phyloP scores from a whole-genome alignment of 352 stramenopile genomes.

The Blastocystis sp. region DNA sequence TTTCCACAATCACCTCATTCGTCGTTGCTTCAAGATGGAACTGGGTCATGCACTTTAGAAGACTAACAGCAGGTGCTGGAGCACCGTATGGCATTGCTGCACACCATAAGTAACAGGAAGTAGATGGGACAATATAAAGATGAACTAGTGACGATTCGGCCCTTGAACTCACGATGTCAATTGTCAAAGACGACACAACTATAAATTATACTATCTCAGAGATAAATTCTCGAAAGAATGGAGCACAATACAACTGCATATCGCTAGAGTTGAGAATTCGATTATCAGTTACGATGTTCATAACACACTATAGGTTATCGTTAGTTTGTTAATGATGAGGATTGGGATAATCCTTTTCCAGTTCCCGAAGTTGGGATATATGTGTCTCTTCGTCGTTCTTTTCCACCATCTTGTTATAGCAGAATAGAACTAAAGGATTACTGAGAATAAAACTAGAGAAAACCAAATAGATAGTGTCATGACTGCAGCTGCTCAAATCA shows the following conservation, averaged over 20 bases:
- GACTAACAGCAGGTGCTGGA: background rate
- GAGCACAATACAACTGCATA: background rate
- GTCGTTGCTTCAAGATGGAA: slow-evolving; percentile 4
- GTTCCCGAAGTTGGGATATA: too few relatives aligned
- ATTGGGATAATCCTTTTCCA: too few relatives aligned
- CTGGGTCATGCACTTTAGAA: slow-evolving; percentile 44
- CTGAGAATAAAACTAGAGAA: too few relatives aligned
- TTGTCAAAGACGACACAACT: slow-evolving; percentile 14
- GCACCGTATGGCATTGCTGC: slow-evolving; percentile 3
- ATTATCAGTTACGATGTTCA: too few relatives aligned
- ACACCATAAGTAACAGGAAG: slow-evolving; percentile 33
- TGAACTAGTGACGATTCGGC: slow-evolving; percentile 30
- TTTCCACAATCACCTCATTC: slow-evolving; percentile 43
- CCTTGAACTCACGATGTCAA: background rate
- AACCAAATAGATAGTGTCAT: too few relatives aligned
- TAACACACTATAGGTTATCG: too few relatives aligned
- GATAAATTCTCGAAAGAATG: slow-evolving; percentile 2
- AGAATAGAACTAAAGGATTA: too few relatives aligned
- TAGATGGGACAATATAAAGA: background rate
- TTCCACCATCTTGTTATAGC: too few relatives aligned
- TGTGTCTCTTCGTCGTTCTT: too few relatives aligned
- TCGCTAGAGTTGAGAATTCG: too few relatives aligned
- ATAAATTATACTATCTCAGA: background rate
- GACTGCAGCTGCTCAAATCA: too few relatives aligned
- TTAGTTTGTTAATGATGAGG: too few relatives aligned